Evolutionary conservation across 2,329 filamentous ascomycete species (phyloP).

Genomic region (Colletotrichum endophyticum): DNA sequence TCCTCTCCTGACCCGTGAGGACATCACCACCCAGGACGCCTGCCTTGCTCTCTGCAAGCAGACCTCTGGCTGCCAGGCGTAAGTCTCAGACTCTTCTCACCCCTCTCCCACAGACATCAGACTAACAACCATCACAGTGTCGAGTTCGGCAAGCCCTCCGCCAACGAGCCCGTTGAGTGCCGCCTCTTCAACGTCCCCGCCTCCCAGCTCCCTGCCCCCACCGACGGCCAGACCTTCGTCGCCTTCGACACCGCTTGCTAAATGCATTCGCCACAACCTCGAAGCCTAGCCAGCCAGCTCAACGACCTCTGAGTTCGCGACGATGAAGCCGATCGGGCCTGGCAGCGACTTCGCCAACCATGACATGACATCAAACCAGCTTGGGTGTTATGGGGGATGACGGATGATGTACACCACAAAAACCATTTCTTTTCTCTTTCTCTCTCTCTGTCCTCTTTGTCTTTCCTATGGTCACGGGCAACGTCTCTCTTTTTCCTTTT

Average conservation of each 20-base stretch:
- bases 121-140: background rate
- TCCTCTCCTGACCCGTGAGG: background rate
- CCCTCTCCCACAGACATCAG: background rate
- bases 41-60: conserved; percentile 16
- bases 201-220: conserved; percentile 10
- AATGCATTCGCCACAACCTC: background rate
- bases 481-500: background rate
- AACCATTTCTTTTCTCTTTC: background rate
- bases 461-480: background rate
- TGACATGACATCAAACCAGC: background rate
- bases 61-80: conserved; percentile 27
- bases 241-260: conserved; percentile 8
- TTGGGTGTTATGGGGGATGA: background rate
- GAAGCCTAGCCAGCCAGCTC: background rate
- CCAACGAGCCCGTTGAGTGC: conserved; percentile 5
- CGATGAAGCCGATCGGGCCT: background rate
- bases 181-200: conserved; percentile 8
- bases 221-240: conserved; percentile 8
- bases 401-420: background rate
- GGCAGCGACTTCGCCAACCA: background rate
- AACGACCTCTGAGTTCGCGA: background rate
- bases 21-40: conserved; percentile 5
- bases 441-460: background rate
- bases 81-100: background rate
- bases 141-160: conserved; percentile 28